Percentiles rank a stretch among this genome's conserved stretches.
These are phyloP conservation scores for Abrus pulchellus DNA, from an alignment of 306 rosid genomes.

Conservation along the genomic window DNA sequence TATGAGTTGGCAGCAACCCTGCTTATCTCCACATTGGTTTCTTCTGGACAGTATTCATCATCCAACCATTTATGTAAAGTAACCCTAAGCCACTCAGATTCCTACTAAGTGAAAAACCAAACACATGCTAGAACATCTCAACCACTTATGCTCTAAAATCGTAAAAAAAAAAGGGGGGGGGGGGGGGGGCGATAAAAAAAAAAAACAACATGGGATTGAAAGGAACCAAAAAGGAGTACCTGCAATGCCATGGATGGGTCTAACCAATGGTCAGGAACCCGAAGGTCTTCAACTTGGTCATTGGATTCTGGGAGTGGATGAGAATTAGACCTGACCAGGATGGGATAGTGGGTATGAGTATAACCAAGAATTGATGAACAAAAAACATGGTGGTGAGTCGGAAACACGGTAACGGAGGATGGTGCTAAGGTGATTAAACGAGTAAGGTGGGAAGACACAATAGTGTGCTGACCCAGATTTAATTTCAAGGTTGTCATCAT, in stretches of 20 bases:
- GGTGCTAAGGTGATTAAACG: conserved; percentile 37
- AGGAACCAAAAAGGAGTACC: conserved; percentile 52
- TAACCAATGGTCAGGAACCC: conserved; percentile 79
- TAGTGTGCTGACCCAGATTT: conserved; percentile 20
- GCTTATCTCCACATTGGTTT: conserved; percentile 90
- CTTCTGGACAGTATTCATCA: conserved; percentile 95
- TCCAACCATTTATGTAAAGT: conserved; percentile 90
- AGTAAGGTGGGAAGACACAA: conserved; percentile 22
- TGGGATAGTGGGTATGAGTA: neutral
- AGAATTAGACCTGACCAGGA: conserved; percentile 52
- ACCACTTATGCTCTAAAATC: conserved; percentile 9
- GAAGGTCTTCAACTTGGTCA: conserved; percentile 70
- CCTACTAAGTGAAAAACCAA: conserved; percentile 54
- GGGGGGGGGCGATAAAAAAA: neutral
- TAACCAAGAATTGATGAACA: conserved; percentile 40
- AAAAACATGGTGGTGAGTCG: conserved; percentile 30
- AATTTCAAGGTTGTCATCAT: conserved; percentile 47
- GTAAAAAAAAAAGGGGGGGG: neutral
- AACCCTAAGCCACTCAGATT: conserved; percentile 94
- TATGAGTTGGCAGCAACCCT: conserved; percentile 83
- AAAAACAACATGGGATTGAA: neutral
- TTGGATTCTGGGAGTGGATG: conserved; percentile 44
- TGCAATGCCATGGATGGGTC: conserved; percentile 72
- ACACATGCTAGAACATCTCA: conserved; percentile 19
- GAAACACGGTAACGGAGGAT: neutral